Evolutionary conservation across 345 rosid species (phyloP), one percentile per base, ranked within the genome.

Genomic region (Lepidium didymum): DNA sequence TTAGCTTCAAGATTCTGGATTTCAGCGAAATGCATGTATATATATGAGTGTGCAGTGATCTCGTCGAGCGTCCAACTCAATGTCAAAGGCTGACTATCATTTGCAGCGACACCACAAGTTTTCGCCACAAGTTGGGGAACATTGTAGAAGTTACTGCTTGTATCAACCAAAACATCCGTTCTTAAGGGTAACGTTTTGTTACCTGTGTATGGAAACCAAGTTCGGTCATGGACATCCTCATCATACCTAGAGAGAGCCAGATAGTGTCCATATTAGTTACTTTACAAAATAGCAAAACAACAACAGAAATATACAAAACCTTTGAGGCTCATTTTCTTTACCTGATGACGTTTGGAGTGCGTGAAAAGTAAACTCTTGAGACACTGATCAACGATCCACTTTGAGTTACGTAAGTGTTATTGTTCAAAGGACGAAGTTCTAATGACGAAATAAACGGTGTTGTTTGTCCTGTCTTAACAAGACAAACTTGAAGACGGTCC

Each of bases 21-120:
- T 46, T 82, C 86, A 12, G 83, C 78, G 2, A 85, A 85, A 65
- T 85, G 86, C 78, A 83, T 63, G 68, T 70, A 81, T 21, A 73
- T 41, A 69, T 79, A 83, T 3, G 69, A 55, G 27, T 40, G 62
- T 3, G 27, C 21, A 34, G 3, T 57, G 3, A 18, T 5, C 10
- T 77, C 16, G 0, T n/a, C 34, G 0, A 23, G 35, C 1, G 0
- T 5, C 54, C 62, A 52, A 7, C 2, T 0, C 15, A 81, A 2
- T 0, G 4, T 21, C 35, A 66, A 1, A 9, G 75, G 49, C 18
- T 19, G 21, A 8, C 72, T 75, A 4, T 0, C 33, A 53, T 81
- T 66, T 40, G 8, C 60, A 3, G 80, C 83, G 0, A 47, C 7
- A 43, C 52, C 73, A 19, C 83, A 85, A 3, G 74, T 81, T 5